phyloP scores from a whole-genome alignment of 495 filamentous ascomycete genomes.

The Polyplosphaeria fusca region DNA sequence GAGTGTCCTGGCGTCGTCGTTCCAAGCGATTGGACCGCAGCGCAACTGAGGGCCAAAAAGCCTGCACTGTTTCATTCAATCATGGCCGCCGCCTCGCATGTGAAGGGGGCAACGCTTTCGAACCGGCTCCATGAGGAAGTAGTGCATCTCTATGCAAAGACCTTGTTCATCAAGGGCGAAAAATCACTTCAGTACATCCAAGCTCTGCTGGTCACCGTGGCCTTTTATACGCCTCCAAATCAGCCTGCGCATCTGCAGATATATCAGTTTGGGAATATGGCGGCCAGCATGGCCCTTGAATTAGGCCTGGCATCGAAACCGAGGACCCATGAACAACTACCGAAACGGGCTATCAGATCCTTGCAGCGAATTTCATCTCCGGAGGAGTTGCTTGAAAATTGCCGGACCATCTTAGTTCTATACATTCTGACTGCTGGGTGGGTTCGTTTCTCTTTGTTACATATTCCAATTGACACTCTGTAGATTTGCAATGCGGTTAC shows the following conservation, averaged over 20 bases:
- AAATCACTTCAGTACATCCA: slow-evolving; percentile 57
- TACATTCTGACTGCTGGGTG: slow-evolving; percentile 48
- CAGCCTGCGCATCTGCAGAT: slow-evolving; percentile 50
- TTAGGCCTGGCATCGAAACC: slow-evolving; percentile 49
- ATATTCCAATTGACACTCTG: background rate
- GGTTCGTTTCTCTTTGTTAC: background rate
- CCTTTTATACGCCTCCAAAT: slow-evolving; percentile 52
- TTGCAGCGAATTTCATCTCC: slow-evolving; percentile 24
- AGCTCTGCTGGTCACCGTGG: slow-evolving; percentile 49
- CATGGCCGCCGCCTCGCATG: slow-evolving; percentile 49
- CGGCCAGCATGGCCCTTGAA: slow-evolving; percentile 55
- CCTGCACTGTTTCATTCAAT: slow-evolving; percentile 53
- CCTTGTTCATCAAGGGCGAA: slow-evolving; percentile 51
- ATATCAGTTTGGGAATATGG: slow-evolving; percentile 55
- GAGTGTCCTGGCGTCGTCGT: slow-evolving; percentile 48
- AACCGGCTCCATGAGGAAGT: slow-evolving; percentile 50
- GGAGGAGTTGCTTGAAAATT: slow-evolving; percentile 31
- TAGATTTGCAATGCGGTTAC: too few species aligned
- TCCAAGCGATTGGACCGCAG: slow-evolving; percentile 43
- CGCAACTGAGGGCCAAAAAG: slow-evolving; percentile 45
- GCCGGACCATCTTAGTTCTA: slow-evolving; percentile 47
- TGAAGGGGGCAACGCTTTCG: slow-evolving; percentile 46
- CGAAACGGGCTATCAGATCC: slow-evolving; percentile 13
- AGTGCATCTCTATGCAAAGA: slow-evolving; percentile 48
- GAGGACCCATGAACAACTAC: slow-evolving; percentile 28